These are phyloP conservation scores for Phytophthora chlamydospora DNA, from an alignment of 352 stramenopile genomes.

Conservation along the genomic window DNA sequence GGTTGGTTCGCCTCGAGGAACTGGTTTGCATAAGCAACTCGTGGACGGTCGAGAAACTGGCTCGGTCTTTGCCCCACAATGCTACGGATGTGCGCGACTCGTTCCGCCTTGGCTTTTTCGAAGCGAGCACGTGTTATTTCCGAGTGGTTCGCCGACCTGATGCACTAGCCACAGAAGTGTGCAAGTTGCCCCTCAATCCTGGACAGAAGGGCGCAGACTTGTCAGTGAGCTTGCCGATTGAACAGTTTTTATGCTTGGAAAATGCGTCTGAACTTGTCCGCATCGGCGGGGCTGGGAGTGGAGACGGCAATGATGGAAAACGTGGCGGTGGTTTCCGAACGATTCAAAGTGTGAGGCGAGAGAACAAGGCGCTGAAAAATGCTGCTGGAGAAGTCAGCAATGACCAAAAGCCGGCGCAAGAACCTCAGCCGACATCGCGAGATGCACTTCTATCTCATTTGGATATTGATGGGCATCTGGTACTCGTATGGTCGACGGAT, in stretches of 20 bases:
- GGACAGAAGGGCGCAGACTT: slow-evolving; percentile 16
- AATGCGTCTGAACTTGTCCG: slow-evolving; percentile 60
- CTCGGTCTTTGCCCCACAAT: slow-evolving; percentile 6
- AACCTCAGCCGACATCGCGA: slow-evolving; percentile 64
- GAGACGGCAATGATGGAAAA: slow-evolving; percentile 44
- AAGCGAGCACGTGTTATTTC: slow-evolving; percentile 84
- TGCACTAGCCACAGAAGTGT: slow-evolving; percentile 8
- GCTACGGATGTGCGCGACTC: slow-evolving; percentile 35
- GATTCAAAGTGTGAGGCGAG: slow-evolving; percentile 85
- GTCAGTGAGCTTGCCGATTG: slow-evolving; percentile 45
- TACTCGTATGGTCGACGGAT: slow-evolving; percentile 71
- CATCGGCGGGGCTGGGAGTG: slow-evolving; percentile 19
- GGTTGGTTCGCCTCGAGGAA: slow-evolving; percentile 56
- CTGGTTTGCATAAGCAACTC: slow-evolving; percentile 65
- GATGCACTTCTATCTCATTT: slow-evolving; percentile 57
- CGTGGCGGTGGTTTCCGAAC: slow-evolving; percentile 70
- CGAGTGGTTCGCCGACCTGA: slow-evolving; percentile 44
- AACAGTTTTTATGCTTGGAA: slow-evolving; percentile 82
- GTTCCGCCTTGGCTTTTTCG: slow-evolving; percentile 58
- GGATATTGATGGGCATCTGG: slow-evolving; percentile 69
- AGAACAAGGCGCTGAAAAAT: slow-evolving; percentile 82
- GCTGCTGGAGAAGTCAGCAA: slow-evolving; percentile 24
- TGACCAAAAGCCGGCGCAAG: slow-evolving; percentile 27
- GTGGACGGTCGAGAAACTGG: slow-evolving; percentile 66
- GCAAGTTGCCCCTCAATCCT: slow-evolving; percentile 30